phyloP scores from a whole-genome alignment of 768 basidiomycete genomes.

The Termitomyces sp. region DNA sequence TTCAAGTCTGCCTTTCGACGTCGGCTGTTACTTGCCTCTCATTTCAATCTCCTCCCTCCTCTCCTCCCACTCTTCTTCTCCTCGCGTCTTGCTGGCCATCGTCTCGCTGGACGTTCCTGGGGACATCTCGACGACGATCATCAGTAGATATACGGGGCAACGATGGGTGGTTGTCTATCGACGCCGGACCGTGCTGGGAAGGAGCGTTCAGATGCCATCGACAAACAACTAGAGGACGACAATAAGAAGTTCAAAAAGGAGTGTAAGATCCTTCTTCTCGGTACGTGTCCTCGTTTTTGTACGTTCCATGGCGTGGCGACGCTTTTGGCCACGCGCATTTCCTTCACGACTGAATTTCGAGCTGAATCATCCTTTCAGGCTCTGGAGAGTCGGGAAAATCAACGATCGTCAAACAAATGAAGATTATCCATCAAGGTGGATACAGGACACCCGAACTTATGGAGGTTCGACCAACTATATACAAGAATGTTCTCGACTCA shows the following conservation, averaged over 20 bases:
- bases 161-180: constrained; percentile 72
- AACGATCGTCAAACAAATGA: constrained; percentile 96
- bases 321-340: neutral
- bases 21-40: constrained; percentile 3
- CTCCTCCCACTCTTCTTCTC: neutral
- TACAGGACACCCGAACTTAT: constrained; percentile 70
- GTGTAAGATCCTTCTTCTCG: constrained; percentile 89
- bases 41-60: neutral
- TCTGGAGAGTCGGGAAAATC: constrained; percentile 95
- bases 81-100: neutral
- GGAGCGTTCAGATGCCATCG: constrained; percentile 70
- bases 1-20: constrained; percentile 2
- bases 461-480: constrained; percentile 66
- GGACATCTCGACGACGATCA: neutral
- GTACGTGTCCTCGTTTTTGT: constrained; percentile 39
- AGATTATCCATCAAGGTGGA: constrained; percentile 86
- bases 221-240: constrained; percentile 85
- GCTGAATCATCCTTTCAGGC: constrained; percentile 59
- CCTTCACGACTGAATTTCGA: neutral
- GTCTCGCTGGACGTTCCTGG: neutral
- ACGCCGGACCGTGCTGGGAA: constrained; percentile 54
- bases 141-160: neutral
- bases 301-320: no score
- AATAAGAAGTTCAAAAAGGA: constrained; percentile 78
- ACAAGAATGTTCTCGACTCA: constrained; percentile 76